Evolutionary conservation across 805 yeast species (phyloP).

Genomic region (Metschnikowia dekortorum): DNA sequence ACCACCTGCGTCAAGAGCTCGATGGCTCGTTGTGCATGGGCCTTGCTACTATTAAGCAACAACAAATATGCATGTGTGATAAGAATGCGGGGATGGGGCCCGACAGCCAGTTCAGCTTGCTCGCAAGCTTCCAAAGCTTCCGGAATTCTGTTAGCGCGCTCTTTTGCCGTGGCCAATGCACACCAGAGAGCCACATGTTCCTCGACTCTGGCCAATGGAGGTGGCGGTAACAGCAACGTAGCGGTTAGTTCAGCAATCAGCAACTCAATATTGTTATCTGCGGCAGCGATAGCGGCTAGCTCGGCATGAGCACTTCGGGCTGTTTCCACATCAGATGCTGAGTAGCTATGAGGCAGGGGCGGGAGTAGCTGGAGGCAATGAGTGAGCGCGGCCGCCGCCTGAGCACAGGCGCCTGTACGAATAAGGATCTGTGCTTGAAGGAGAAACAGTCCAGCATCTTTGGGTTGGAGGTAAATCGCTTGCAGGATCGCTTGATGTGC

Average conservation of each 20-base stretch:
- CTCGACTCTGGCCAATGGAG: slow-evolving; percentile 40
- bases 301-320: slow-evolving; percentile 52
- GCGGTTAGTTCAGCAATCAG: slow-evolving; percentile 48
- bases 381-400: slow-evolving; percentile 46
- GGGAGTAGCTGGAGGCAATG: slow-evolving; percentile 43
- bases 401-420: slow-evolving; percentile 38
- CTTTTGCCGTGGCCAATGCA: slow-evolving; percentile 48
- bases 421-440: slow-evolving; percentile 47
- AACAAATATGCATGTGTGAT: slow-evolving; percentile 49
- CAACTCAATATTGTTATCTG: slow-evolving; percentile 46
- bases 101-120: slow-evolving; percentile 42
- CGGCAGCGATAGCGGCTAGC: slow-evolving; percentile 51
- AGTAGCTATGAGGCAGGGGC: slow-evolving; percentile 20
- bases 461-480: slow-evolving; percentile 34
- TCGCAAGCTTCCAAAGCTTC: slow-evolving; percentile 51
- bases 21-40: slow-evolving; percentile 16
- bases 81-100: slow-evolving; percentile 41
- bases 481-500: slow-evolving; percentile 47
- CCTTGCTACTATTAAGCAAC: slow-evolving; percentile 26
- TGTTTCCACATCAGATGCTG: slow-evolving; percentile 38
- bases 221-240: slow-evolving; percentile 48
- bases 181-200: slow-evolving; percentile 52
- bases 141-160: slow-evolving; percentile 44
- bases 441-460: slow-evolving; percentile 46
- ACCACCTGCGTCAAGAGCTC: slow-evolving; percentile 17